Percentiles rank a stretch among this genome's conserved stretches.
These are phyloP conservation scores for Vitis cinerea DNA, from an alignment of 164 flowering plant species.

Conservation along the genomic window DNA sequence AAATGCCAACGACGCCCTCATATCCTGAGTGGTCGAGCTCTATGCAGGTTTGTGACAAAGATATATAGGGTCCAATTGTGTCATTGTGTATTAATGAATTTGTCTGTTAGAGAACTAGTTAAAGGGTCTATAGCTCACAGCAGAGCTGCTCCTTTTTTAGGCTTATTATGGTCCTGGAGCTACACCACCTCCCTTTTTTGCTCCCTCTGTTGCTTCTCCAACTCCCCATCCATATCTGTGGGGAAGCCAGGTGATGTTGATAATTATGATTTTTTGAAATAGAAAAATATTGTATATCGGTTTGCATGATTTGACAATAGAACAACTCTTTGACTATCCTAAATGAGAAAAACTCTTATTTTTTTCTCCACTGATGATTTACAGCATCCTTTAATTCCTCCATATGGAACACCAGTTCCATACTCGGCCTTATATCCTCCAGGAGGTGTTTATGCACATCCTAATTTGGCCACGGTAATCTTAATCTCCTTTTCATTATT, in stretches of 20 bases:
- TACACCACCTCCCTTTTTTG: slow-evolving; percentile 63
- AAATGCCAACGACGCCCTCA: slow-evolving; percentile 44
- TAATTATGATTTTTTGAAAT: too few relatives aligned
- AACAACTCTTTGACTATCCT: background rate
- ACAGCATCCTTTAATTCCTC: slow-evolving; percentile 86
- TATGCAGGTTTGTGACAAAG: slow-evolving; percentile 62
- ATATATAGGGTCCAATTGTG: slow-evolving; percentile 1
- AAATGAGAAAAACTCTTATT: slow-evolving; percentile 1
- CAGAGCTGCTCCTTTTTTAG: slow-evolving; percentile 38
- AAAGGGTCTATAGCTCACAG: slow-evolving; percentile 15
- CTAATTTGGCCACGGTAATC: slow-evolving; percentile 65
- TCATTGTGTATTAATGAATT: background rate
- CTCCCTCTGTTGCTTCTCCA: slow-evolving; percentile 75
- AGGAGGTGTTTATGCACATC: slow-evolving; percentile 81
- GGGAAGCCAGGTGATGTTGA: slow-evolving; percentile 70
- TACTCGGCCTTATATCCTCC: slow-evolving; percentile 87
- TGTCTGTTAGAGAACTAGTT: background rate
- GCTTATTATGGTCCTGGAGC: slow-evolving; percentile 85
- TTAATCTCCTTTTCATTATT: background rate
- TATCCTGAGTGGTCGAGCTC: slow-evolving; percentile 82
- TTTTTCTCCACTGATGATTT: slow-evolving; percentile 16
- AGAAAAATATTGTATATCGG: too few relatives aligned
- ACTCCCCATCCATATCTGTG: slow-evolving; percentile 82
- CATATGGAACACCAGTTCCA: slow-evolving; percentile 81
- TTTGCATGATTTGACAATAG: background rate